Conservation (phyloP, 2,329 filamentous ascomycete genomes). For the Hypomyces perniciosus region DNA sequence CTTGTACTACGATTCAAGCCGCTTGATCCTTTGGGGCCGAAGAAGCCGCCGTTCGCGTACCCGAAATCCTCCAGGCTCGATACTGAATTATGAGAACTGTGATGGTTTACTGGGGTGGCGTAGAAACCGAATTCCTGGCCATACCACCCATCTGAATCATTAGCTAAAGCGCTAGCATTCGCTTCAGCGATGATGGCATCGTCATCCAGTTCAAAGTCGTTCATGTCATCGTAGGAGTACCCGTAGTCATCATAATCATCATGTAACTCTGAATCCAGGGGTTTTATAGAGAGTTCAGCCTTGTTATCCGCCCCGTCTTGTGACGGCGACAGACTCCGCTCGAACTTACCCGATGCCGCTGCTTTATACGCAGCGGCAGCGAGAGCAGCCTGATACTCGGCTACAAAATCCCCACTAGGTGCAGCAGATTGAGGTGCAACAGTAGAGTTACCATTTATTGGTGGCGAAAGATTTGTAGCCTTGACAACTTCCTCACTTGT, state of each 20-base stretch:
- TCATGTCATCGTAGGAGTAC: constrained; percentile 54
- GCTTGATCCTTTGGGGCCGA: constrained; percentile 60
- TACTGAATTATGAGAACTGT: constrained; percentile 37
- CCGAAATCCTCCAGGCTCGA: constrained; percentile 38
- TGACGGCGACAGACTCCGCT: constrained; percentile 48
- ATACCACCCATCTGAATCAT: constrained; percentile 90
- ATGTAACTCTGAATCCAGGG: not conserved
- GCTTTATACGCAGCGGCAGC: constrained; percentile 76
- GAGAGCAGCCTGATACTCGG: constrained; percentile 76
- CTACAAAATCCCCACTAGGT: constrained; percentile 28
- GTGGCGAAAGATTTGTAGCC: not conserved
- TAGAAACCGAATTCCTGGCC: constrained; percentile 97
- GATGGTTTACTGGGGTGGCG: constrained; percentile 48
- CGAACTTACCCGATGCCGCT: constrained; percentile 68
- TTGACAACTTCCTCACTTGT: constrained; percentile 8
- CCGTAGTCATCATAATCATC: constrained; percentile 47
- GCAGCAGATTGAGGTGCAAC: constrained; percentile 10
- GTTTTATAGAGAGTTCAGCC: not conserved
- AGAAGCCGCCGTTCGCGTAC: constrained; percentile 80
- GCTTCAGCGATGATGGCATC: constrained; percentile 91
- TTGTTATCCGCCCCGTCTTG: constrained; percentile 19
- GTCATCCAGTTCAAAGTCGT: constrained; percentile 68
- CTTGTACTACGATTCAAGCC: constrained; percentile 62
- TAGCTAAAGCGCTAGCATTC: constrained; percentile 87
- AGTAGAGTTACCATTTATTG: constrained; percentile 6